Conservation (phyloP, 345 rosid species). For the Dipteronia dyeriana region DNA sequence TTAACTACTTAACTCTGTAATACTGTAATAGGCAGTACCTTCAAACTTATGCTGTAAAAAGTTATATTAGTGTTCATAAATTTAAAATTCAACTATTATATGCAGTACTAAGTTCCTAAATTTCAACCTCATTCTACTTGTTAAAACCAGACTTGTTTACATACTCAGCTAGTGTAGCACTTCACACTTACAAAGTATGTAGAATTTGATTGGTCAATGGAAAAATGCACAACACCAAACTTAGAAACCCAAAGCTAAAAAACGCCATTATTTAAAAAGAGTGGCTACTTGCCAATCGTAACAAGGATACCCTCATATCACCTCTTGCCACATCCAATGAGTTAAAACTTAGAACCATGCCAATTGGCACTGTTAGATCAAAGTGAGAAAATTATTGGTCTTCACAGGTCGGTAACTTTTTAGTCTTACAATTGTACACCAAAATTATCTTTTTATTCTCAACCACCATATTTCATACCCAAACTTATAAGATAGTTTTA, state of each 20-base stretch:
- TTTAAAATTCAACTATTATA: background rate
- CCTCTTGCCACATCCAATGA: background rate
- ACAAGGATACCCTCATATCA: background rate
- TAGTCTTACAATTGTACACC: background rate
- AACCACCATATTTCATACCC: background rate
- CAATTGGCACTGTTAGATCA: background rate
- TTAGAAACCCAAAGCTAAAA: background rate
- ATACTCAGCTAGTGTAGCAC: background rate
- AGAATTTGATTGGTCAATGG: background rate
- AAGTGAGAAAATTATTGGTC: background rate
- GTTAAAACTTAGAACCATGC: slow-evolving; percentile 6
- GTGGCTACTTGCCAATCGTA: background rate
- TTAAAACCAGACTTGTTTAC: background rate
- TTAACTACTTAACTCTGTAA: background rate
- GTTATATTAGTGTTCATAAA: background rate
- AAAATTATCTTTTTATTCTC: background rate
- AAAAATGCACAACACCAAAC: background rate
- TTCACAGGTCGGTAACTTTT: background rate
- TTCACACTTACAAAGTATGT: background rate
- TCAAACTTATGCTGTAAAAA: background rate
- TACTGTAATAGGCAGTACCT: background rate
- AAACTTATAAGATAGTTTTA: background rate
- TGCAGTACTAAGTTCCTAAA: background rate
- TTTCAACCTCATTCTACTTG: background rate
- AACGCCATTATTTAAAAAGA: background rate